Percentiles rank a stretch among this genome's conserved stretches.
Evolutionary conservation across 805 yeast species (phyloP).

Genomic region (Candida dendrica): DNA sequence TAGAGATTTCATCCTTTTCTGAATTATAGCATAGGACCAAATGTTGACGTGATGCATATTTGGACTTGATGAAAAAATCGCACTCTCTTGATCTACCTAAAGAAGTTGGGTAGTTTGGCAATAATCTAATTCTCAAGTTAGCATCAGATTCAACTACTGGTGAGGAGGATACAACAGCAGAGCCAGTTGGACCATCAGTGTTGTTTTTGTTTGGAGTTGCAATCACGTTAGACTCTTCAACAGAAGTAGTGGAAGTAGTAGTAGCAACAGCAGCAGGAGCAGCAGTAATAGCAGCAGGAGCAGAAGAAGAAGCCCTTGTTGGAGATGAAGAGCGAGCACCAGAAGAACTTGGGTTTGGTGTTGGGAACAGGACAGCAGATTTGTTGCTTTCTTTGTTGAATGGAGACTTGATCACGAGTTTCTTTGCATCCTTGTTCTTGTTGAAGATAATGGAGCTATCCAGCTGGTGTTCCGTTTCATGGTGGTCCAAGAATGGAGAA

Average conservation of each 20-base stretch:
- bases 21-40: constrained; percentile 40
- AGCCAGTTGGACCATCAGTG: background rate
- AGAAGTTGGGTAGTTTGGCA: constrained; percentile 11
- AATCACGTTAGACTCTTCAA: background rate
- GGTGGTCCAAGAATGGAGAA: constrained; percentile 26
- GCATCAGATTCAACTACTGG: constrained; percentile 1
- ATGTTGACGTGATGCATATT: constrained; percentile 64
- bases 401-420: constrained; percentile 16
- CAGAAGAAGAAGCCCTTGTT: constrained; percentile 6
- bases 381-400: constrained; percentile 4
- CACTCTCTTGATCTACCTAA: constrained; percentile 58
- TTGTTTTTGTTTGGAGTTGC: constrained; percentile 1
- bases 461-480: constrained; percentile 11
- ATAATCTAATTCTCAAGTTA: constrained; percentile 12
- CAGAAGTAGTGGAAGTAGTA: background rate
- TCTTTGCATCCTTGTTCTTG: constrained; percentile 4
- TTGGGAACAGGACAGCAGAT: constrained; percentile 41
- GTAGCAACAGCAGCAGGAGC: background rate
- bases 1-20: constrained; percentile 32
- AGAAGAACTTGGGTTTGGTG: constrained; percentile 67
- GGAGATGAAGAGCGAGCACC: constrained; percentile 34
- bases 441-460: constrained; percentile 9
- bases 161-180: background rate
- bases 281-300: background rate
- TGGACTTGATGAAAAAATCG: constrained; percentile 38